phyloP scores from a whole-genome alignment of 352 stramenopile species.

The Peronospora tabacina region DNA sequence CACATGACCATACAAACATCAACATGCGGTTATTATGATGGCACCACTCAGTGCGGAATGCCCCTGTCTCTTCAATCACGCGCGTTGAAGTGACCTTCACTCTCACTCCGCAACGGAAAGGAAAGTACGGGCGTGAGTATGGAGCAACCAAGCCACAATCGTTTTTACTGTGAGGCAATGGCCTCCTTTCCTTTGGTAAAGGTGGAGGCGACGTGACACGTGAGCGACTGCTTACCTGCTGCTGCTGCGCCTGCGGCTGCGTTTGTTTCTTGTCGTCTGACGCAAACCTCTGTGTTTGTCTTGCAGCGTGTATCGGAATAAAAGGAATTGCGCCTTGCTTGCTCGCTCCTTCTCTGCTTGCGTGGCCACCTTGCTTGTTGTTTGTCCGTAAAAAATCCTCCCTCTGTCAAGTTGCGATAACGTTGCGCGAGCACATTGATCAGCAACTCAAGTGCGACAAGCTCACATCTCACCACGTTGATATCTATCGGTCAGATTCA shows the following conservation, averaged over 20 bases:
- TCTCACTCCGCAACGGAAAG: constrained; percentile 15
- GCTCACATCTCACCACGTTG: not conserved
- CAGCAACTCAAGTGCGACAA: constrained; percentile 4
- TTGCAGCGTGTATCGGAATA: constrained; percentile 23
- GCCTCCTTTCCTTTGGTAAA: not conserved
- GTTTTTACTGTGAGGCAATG: constrained; percentile 4
- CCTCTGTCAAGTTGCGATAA: constrained; percentile 13
- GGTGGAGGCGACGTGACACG: not conserved
- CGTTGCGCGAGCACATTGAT: constrained; percentile 6
- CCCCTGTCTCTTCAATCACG: constrained; percentile 1
- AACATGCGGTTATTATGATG: constrained; percentile 7
- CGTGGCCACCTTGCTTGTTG: constrained; percentile 27
- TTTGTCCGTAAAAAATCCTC: constrained; percentile 30
- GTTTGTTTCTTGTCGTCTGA: constrained; percentile 14
- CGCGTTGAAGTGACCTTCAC: constrained; percentile 20
- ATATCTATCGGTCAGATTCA: no score
- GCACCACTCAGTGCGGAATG: constrained; percentile 14
- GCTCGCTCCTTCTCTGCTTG: constrained; percentile 28
- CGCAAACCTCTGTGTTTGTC: constrained; percentile 8
- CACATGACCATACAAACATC: constrained; percentile 22
- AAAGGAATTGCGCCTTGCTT: constrained; percentile 23
- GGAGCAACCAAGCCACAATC: not conserved
- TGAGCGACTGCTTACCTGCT: constrained; percentile 15
- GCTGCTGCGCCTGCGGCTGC: constrained; percentile 5
- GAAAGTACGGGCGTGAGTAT: not conserved